Base-by-base conservation (phyloP, 176 grass and related monocot species). In the bread wheat (Triticum aestivum) region DNA sequence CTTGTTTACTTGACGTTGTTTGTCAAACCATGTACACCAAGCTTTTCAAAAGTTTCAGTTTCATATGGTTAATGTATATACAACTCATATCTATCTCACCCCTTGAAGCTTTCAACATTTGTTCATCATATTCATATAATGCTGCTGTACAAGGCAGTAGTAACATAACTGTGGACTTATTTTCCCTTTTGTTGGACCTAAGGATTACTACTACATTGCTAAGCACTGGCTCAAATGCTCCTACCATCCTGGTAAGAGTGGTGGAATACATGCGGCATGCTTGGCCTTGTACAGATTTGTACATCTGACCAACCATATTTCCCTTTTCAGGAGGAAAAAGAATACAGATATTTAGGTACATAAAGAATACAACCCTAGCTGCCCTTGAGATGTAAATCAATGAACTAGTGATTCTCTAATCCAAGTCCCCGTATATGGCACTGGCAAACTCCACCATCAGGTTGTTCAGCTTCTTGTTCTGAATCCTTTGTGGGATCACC, bases 381-480 rank as follows among this genome's bases (percentile, higher is more conserved):
- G 66, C 66, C 38, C 47, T 13, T 18, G 89, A 64, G 79, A 29
- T 27, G 61, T 62, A 24, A 61, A 86, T 2, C 4, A 33, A 33
- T 20, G 3, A 70, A 78, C 44, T 15, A 59, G 9, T 0, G 11
- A 27, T 27, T 23, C 17, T 73, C 82, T 96, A 92, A 34, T 89
- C 88, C 72, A 90, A 73, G 24, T 92, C 97, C 65, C 88, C 89
- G 4, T 90, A 86, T 80, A 91, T 78, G 24, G 89, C 94, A 8
- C 44, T 83, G 38, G 87, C 83, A 69, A 93, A 96, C 34, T 94
- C 97, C 79, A 79, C 73, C 97, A 99, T 96, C 30, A 99, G 84
- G 77, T 92, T 92, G 87, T 83, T 94, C 65, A 99, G 79, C 77
- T 99, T 99, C 79, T 91, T 94, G 77, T 80, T 94, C 70, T 94